phyloP scores from a whole-genome alignment of 2,329 filamentous ascomycete species.

The Aquanectria penicillioides region DNA sequence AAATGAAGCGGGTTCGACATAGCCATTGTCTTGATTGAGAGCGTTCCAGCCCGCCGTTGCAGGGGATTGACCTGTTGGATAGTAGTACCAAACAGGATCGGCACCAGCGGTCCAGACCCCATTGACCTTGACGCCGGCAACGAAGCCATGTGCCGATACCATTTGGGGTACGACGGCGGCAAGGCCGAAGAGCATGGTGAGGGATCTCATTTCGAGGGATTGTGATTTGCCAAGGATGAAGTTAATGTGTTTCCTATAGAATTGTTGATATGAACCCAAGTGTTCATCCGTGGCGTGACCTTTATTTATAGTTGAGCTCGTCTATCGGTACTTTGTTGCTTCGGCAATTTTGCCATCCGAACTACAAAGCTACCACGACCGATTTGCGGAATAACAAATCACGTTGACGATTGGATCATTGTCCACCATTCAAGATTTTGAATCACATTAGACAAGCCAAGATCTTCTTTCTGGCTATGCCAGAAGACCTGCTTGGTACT shows the following conservation, averaged over 20 bases:
- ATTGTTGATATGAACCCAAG: not conserved
- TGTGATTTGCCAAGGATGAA: not conserved
- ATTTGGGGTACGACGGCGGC: constrained; percentile 14
- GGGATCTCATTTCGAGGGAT: not conserved
- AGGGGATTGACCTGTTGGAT: constrained; percentile 6
- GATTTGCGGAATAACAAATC: too few species aligned
- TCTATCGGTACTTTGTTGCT: too few species aligned
- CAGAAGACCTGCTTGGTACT: too few species aligned
- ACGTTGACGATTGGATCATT: too few species aligned
- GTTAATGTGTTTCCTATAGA: not conserved
- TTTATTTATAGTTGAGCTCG: too few species aligned
- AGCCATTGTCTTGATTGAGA: constrained; percentile 58
- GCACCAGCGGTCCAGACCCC: constrained; percentile 23
- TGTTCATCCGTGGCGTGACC: too few species aligned
- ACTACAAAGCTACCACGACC: too few species aligned
- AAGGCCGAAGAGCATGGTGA: constrained; percentile 15
- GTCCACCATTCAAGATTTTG: not conserved
- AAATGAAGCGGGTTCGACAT: constrained; percentile 54
- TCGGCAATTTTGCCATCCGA: too few species aligned
- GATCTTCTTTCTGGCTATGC: too few species aligned
- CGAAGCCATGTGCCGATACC: constrained; percentile 27
- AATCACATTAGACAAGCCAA: not conserved
- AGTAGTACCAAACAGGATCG: constrained; percentile 27
- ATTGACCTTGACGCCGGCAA: constrained; percentile 24
- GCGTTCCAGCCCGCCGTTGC: constrained; percentile 49